Evolutionary conservation across 306 rosid species (phyloP).

Genomic region (Adenanthera pavonina): DNA sequence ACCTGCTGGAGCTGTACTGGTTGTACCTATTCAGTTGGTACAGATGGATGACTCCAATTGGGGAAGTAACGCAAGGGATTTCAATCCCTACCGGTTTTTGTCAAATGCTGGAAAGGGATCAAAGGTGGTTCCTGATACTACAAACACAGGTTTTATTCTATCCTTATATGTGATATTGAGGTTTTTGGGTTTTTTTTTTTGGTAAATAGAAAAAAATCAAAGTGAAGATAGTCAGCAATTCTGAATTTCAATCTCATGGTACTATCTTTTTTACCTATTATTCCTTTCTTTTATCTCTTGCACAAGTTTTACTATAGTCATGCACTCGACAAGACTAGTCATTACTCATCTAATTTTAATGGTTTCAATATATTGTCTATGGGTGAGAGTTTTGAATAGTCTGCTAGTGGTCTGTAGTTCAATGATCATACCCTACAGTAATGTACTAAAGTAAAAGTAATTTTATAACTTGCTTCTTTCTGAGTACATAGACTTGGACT

Average conservation of each 20-base stretch:
- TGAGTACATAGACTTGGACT: background rate
- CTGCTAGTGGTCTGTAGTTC: background rate
- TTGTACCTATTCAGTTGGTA: constrained; percentile 72
- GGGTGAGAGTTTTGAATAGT: background rate
- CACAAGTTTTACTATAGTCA: background rate
- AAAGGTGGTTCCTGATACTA: constrained; percentile 39
- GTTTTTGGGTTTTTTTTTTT: background rate
- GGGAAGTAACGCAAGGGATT: constrained; percentile 73
- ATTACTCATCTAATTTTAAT: background rate
- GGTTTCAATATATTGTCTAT: background rate
- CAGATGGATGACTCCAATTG: constrained; percentile 73
- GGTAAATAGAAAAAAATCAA: background rate
- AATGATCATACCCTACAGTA: background rate
- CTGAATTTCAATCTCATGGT: constrained; percentile 18
- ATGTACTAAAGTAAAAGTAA: background rate
- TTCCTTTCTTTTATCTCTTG: background rate
- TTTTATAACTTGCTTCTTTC: background rate
- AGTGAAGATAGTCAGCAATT: background rate
- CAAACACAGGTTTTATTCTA: constrained; percentile 45
- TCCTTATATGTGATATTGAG: background rate
- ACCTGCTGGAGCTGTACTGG: constrained; percentile 74
- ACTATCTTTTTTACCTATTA: background rate
- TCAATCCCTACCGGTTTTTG: constrained; percentile 78
- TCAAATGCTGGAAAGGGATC: constrained; percentile 49
- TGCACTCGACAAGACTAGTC: background rate